These are phyloP conservation scores for Malus sieversii DNA, from an alignment of 306 rosid genomes.

Conservation along the genomic window DNA sequence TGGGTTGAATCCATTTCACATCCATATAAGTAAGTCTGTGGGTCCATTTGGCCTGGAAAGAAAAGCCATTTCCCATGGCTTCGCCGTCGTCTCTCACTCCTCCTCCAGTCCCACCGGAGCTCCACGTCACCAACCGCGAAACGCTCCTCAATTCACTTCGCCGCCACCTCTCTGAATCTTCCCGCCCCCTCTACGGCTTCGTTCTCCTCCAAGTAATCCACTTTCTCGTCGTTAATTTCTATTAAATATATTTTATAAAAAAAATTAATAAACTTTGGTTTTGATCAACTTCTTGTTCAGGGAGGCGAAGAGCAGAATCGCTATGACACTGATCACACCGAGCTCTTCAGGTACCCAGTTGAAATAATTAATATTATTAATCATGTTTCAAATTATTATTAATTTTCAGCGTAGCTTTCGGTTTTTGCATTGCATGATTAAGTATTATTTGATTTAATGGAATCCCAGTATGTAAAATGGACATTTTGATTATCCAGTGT, in stretches of 20 bases:
- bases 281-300: conserved; percentile 14
- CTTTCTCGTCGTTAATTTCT: neutral
- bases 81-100: conserved; percentile 34
- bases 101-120: conserved; percentile 45
- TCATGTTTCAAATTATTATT: neutral
- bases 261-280: neutral
- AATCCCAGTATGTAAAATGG: neutral
- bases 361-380: neutral
- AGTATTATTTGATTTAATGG: neutral
- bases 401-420: neutral
- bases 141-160: conserved; percentile 55
- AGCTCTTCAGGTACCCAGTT: conserved; percentile 65
- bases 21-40: neutral
- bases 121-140: conserved; percentile 46
- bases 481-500: neutral
- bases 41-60: neutral
- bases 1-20: neutral
- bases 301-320: conserved; percentile 87
- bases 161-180: conserved; percentile 38
- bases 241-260: neutral
- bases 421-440: neutral
- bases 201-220: conserved; percentile 60
- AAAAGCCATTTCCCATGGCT: conserved; percentile 19
- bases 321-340: conserved; percentile 76
- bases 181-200: conserved; percentile 60